Conservation (phyloP, 495 filamentous ascomycete genomes). For the Hypoxylon perforatum region DNA sequence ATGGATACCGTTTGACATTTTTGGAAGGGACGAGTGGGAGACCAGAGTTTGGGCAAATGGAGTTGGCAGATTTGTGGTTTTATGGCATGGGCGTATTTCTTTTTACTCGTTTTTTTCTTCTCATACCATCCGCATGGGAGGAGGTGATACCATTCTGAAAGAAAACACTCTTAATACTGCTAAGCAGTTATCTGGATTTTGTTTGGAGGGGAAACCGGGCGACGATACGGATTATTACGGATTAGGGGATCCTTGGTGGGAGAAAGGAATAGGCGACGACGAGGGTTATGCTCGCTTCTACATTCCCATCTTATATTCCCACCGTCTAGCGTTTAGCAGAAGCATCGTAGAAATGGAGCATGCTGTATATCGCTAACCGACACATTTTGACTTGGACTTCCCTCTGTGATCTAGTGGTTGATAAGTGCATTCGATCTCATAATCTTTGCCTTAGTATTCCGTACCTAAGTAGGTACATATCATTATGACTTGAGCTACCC, state of each 20-base stretch:
- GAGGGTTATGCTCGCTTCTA: neutral
- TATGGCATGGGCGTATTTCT: constrained; percentile 23
- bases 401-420: neutral
- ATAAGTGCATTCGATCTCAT: neutral
- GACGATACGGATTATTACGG: neutral
- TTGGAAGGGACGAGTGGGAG: constrained; percentile 28
- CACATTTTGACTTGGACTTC: neutral
- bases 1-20: constrained; percentile 47
- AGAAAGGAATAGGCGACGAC: neutral
- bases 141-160: constrained; percentile 40
- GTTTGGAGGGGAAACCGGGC: neutral
- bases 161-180: constrained; percentile 19
- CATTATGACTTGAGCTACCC: neutral
- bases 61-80: constrained; percentile 40
- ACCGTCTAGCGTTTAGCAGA: neutral
- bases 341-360: neutral
- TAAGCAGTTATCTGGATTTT: constrained; percentile 20
- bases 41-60: constrained; percentile 40
- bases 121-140: constrained; percentile 15
- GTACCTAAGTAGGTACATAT: no score
- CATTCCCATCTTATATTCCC: neutral
- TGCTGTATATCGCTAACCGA: neutral
- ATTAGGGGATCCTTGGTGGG: constrained; percentile 14
- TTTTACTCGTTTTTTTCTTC: constrained; percentile 10
- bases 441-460: neutral